Percentiles rank a stretch among this genome's conserved stretches.
phyloP scores from a whole-genome alignment of 768 basidiomycete species.

The Boletus speciosus region DNA sequence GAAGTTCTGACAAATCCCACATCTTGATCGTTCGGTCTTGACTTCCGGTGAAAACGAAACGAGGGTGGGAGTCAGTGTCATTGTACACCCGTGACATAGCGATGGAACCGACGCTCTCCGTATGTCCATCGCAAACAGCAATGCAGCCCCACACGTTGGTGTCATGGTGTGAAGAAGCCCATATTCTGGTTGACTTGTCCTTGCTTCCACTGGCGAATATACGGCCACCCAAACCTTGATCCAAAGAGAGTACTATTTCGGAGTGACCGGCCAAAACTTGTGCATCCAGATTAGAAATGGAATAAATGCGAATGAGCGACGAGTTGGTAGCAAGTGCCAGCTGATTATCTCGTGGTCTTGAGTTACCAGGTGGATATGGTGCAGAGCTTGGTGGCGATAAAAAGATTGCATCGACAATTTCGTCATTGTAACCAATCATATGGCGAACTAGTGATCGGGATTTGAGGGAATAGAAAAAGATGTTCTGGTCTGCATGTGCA shows the following conservation, averaged over 20 bases:
- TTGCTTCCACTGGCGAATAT: conserved; percentile 90
- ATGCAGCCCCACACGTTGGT: conserved; percentile 54
- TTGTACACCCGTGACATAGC: conserved; percentile 58
- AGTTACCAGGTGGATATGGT: conserved; percentile 15
- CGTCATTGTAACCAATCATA: conserved; percentile 95
- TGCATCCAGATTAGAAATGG: conserved; percentile 70
- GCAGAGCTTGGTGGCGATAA: conserved; percentile 46
- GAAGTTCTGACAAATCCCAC: conserved; percentile 81
- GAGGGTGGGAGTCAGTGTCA: conserved; percentile 31
- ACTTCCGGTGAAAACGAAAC: conserved; percentile 91
- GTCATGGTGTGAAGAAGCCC: conserved; percentile 45
- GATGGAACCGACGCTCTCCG: conserved; percentile 90
- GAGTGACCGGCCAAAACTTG: conserved; percentile 84
- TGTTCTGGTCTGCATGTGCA: conserved; percentile 95
- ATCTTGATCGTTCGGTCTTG: conserved; percentile 98
- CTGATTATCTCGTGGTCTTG: conserved; percentile 53
- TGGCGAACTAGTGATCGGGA: conserved; percentile 67
- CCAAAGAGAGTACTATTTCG: conserved; percentile 88
- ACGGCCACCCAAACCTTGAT: conserved; percentile 59
- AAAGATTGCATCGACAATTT: conserved; percentile 88
- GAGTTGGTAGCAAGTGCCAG: conserved; percentile 98
- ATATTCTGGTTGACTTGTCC: conserved; percentile 83
- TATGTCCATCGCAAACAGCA: conserved; percentile 88
- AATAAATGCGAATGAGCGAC: conserved; percentile 88
- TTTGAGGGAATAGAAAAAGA: conserved; percentile 82